Evolutionary conservation across 2,329 filamentous ascomycete genomes (phyloP).

Genomic region (Epichloe gansuensis): DNA sequence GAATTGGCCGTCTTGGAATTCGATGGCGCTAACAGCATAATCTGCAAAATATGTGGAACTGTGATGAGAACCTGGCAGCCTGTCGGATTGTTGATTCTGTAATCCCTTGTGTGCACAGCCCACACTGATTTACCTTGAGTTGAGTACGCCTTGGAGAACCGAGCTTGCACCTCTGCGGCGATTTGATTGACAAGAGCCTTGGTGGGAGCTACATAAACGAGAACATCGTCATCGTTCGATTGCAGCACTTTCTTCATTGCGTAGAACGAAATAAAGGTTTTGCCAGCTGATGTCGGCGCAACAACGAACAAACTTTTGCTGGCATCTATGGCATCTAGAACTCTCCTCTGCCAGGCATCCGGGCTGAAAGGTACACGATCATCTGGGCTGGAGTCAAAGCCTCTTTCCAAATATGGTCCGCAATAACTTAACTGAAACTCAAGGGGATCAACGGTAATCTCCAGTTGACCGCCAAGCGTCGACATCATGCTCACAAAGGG

Average conservation of each 20-base stretch:
- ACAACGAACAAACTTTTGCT: constrained; percentile 61
- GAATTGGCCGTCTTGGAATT: constrained; percentile 42
- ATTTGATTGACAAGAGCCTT: constrained; percentile 79
- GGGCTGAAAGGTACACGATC: constrained; percentile 57
- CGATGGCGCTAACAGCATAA: constrained; percentile 55
- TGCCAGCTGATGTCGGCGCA: constrained; percentile 66
- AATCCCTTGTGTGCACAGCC: constrained; percentile 67
- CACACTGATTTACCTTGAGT: constrained; percentile 55
- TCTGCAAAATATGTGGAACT: constrained; percentile 66
- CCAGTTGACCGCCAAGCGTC: neutral
- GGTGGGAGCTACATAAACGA: constrained; percentile 71
- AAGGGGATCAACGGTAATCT: constrained; percentile 3
- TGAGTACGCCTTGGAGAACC: constrained; percentile 55
- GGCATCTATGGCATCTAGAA: constrained; percentile 60
- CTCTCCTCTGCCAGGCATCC: constrained; percentile 63
- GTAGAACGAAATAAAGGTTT: constrained; percentile 77
- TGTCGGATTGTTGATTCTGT: constrained; percentile 58
- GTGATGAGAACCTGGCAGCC: constrained; percentile 67
- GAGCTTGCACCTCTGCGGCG: constrained; percentile 62
- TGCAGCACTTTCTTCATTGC: constrained; percentile 67
- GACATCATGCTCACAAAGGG: neutral
- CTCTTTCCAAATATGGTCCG: constrained; percentile 64
- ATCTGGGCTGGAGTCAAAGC: constrained; percentile 55
- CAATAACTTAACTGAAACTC: constrained; percentile 19
- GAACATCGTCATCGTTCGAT: constrained; percentile 52